Evolutionary conservation across 2,329 filamentous ascomycete genomes (phyloP), one percentile per base, ranked within the genome.

Genomic region (Geosmithia putterillii): DNA sequence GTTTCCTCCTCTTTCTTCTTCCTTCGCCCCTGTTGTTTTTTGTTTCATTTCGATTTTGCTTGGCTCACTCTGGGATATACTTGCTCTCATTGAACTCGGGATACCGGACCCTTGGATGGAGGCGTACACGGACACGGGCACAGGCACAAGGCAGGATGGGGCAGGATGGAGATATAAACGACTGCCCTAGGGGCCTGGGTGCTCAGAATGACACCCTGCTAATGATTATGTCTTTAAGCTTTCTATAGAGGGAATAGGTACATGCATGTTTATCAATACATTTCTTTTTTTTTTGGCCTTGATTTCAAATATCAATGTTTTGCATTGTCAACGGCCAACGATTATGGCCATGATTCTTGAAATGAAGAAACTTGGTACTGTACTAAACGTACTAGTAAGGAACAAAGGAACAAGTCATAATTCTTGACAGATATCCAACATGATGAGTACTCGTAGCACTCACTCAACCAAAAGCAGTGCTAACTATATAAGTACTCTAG

Each of bases 31-130:
- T 32, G 4, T 7, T 32, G 4, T 32, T 7, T 12, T 32, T 32
- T 6, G 10, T 32, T 14, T 32, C 10, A 7, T 3, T 32, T 32
- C 10, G 28, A 12, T 32, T 32, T 32, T 3, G 28, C 23, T 25
- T n/a, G n/a, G n/a, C 23, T 25, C 23, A 14, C 28, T 6, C 4
- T 32, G 28, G 28, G 28, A 32, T 32, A 4, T 25, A 10, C 10
- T 4, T 32, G 28, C 10, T 32, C 15, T 32, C 10, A 7, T 32
- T 32, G n/a, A n/a, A n/a, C 10, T 32, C 15, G 4, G 4, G 10
- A 32, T 12, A 32, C 28, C 64, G 22, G 14, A 39, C 7, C 19
- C 19, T 39, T 41, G 20, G 20, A n/a, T 23, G 36, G 38, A n/a
- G 28, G 28, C 28, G 28, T 32, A 32, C 28, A 25, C 23, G 23